A percentile compares a stretch with the other conserved stretches of the same genome.
These are phyloP conservation scores for Yamadazyma atlantica DNA, from an alignment of 1,139 yeast species.

Conservation along the genomic window DNA sequence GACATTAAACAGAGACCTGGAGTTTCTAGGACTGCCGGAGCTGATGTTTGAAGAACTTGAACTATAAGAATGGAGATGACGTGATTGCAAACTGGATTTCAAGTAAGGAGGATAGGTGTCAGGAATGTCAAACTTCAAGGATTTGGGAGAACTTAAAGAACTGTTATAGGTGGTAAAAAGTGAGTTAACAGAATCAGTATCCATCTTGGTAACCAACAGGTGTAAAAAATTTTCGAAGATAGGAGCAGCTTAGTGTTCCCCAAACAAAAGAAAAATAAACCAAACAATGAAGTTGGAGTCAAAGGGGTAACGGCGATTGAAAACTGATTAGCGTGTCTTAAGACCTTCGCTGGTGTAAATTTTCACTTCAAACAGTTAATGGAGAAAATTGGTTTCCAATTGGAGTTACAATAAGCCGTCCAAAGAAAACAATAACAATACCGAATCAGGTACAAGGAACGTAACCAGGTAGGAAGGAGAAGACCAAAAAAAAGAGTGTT, in stretches of 20 bases:
- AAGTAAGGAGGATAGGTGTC: neutral
- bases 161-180: constrained; percentile 5
- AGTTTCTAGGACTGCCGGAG: neutral
- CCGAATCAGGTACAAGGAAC: neutral
- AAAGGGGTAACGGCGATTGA: neutral
- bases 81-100: constrained; percentile 1
- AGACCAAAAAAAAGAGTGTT: constrained; percentile 1
- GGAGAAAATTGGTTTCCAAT: neutral
- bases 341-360: neutral
- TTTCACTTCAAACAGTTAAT: neutral
- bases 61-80: constrained; percentile 1
- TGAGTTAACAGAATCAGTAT: constrained; percentile 3
- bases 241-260: neutral
- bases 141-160: constrained; percentile 11
- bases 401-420: neutral
- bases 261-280: neutral
- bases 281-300: neutral
- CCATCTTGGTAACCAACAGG: neutral
- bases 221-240: neutral
- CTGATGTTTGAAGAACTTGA: neutral
- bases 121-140: constrained; percentile 11
- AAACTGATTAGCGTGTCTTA: neutral
- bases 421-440: neutral
- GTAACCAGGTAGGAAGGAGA: neutral
- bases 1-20: constrained; percentile 1